Base-by-base conservation (phyloP, 1,139 yeast genomes). In the Hanseniaspora uvarum region DNA sequence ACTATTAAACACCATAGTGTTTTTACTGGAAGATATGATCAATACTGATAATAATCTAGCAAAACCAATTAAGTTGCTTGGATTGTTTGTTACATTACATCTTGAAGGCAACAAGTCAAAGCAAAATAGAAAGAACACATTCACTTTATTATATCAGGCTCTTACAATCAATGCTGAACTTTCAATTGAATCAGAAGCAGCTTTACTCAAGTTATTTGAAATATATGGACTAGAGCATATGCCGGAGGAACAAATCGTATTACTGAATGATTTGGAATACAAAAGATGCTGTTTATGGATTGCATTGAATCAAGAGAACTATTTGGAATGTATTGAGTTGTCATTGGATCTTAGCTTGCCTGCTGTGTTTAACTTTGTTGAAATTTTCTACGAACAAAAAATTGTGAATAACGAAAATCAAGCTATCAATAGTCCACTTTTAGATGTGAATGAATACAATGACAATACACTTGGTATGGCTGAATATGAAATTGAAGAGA, bases 101-200 rank as follows among this genome's bases (percentile, higher is more conserved):
- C 79, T 81, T 58, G 81, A 95, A 3, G 87, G 83, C 63, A 72
- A 79, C 3, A 96, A 88, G 65, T 87, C 83, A 59, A 73, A 88
- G 14, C 71, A 86, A 41, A 68, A 87, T 2, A 78, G 89, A 28
- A 38, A 26, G 30, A 39, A 44, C 14, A 36, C 23, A 12, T n/a
- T 48, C 4, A 16, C 19, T 5, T n/a, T 41, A 7, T 7, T 53
- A 4, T 38, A 24, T 34, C 7, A 44, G 26, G 5, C 45, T 24
- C 19, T 53, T 5, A 41, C 50, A n/a, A 8, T 16, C 5, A 19
- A 24, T n/a, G 33, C 26, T 10, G 31, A 18, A 8, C 19, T 10
- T 19, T 40, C 57, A 16, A 66, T 60, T 52, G 65, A 70, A 26
- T 57, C 60, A 8, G 57, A 58, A 1, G 50, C 57, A 2, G 57